Conservation (phyloP, 1,139 yeast species). For the Protomyces gravidus region DNA sequence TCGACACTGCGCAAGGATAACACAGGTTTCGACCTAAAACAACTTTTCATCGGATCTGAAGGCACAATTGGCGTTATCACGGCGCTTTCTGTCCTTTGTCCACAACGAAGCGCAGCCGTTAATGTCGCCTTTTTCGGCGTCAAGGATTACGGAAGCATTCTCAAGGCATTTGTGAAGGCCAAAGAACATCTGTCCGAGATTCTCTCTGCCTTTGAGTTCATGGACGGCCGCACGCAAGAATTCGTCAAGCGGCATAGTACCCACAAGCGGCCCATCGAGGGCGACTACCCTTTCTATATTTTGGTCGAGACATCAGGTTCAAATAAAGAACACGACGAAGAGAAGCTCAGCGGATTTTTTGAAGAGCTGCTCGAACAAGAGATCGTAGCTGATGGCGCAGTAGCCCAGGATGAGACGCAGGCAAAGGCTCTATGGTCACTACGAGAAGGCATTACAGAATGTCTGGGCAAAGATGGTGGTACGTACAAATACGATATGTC, state of each 20-base stretch:
- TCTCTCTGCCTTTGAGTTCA: constrained; percentile 88
- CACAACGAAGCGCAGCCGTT: constrained; percentile 81
- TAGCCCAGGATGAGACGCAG: constrained; percentile 93
- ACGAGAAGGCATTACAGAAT: constrained; percentile 93
- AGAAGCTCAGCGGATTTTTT: constrained; percentile 63
- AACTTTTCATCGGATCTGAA: constrained; percentile 86
- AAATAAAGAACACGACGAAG: constrained; percentile 56
- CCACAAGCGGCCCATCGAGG: constrained; percentile 71
- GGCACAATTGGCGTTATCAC: constrained; percentile 90
- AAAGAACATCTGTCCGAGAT: constrained; percentile 76
- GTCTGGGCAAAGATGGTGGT: constrained; percentile 79
- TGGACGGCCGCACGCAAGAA: constrained; percentile 75
- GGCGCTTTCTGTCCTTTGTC: constrained; percentile 83
- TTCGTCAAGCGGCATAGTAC: constrained; percentile 52
- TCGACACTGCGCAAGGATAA: constrained; percentile 84
- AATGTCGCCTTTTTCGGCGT: constrained; percentile 89
- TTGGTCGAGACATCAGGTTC: constrained; percentile 94
- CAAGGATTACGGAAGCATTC: constrained; percentile 74
- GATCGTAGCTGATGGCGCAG: constrained; percentile 80
- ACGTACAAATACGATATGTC: constrained; percentile 96
- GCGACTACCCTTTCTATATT: constrained; percentile 76
- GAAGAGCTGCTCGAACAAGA: constrained; percentile 82
- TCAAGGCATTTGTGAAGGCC: constrained; percentile 73
- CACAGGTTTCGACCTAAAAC: constrained; percentile 85
- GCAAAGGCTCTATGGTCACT: constrained; percentile 79